Evolutionary conservation across 2,329 filamentous ascomycete genomes (phyloP), one percentile per base, ranked within the genome.

Genomic region (Aspergillus glaucus): DNA sequence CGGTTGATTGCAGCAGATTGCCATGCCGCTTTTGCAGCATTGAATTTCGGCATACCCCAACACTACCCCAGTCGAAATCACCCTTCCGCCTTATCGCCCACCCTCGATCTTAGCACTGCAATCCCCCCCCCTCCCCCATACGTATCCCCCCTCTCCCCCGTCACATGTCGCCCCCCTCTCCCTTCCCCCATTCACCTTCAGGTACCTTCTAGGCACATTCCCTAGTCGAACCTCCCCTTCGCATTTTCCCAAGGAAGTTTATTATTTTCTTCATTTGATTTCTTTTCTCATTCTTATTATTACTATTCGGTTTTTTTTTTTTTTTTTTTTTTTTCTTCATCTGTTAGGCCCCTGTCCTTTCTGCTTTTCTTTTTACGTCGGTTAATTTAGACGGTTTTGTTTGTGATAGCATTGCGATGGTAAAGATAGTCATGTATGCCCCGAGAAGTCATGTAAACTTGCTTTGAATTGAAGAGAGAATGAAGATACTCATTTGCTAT

Each of bases 361-460:
- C 10, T 50, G 43, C 47, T 41, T 22, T 15, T 30, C 37, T 49
- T 52, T 45, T 56, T 61, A 61, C 44, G 37, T 53, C 53, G 49
- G 44, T 64, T 62, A 62, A 67, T 65, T 67, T 69, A 69, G 65
- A 69, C 64, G 61, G 55, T 58, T 57, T 54, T 47, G 41, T 43
- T 43, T 28, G 14, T 43, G 21, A 43, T 59, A 66, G 59, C 64
- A 59, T 62, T 50, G 41, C 41, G 47, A 37, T 36, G 45, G 30
- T 45, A 22, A 57, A 56, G 34, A 37, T 37, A 52, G 54, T 66
- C 64, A 66, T 67, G 64, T 67, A 67, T 66, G 63, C 65, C 61
- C 26, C 63, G 56, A 62, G 60, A 67, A 69, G 57, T 70, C 66
- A 71, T 72, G 69, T 72, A 72, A 60, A 36, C 34, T 28, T 28